Base-by-base conservation (phyloP, 1,284 basidiomycete genomes). In the Singerocomus inundabilis region DNA sequence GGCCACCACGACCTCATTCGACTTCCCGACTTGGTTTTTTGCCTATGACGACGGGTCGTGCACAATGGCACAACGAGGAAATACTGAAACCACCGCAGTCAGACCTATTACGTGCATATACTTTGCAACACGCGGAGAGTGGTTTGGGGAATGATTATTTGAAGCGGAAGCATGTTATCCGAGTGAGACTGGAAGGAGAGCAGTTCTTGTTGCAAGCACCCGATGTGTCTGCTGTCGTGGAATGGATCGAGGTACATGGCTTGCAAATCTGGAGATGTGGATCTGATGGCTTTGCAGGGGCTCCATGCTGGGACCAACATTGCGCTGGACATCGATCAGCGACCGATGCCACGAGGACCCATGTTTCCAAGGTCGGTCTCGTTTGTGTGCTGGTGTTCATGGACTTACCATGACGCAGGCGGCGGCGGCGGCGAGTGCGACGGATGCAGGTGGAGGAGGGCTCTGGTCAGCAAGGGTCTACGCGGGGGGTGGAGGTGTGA, bases 301-400 rank as follows among this genome's bases (percentile, higher is more conserved):
- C 77, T 98, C 49, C 95, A 98, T 73, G 89, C 94, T 34, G 90
- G 92, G 1, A 88, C 91, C n/a, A 97, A 97, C 68, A 85, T 98
- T 41, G 79, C 93, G 3, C 73, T 95, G 48, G 97, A 99, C 69
- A 72, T 99, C 53, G 97, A 98, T 64, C 84, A 85, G 43, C 80
- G 96, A 41, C 79, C 82, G 15, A 94, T 98, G 88, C 93, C 94
- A 15, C 85, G 86, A 59, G 92, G 85, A 0, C 86, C 88, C 13
- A 67, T 89, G 62, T 87, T 89, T 67, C 88, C 88, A 47, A 78
- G 86, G 85, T 86, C 52, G 34, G 21, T 21, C 21, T 21, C 21
- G 82, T 73, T 51, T 44, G 2, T 16, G 4, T n/a, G 11, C 28
- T 26, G 13, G 15, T 6, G 35, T 32, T 24, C 4, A 28, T 18